Percentiles rank a stretch among this genome's conserved stretches.
Evolutionary conservation across 305 asterid species (phyloP).

Genomic region (Striga hermonthica): DNA sequence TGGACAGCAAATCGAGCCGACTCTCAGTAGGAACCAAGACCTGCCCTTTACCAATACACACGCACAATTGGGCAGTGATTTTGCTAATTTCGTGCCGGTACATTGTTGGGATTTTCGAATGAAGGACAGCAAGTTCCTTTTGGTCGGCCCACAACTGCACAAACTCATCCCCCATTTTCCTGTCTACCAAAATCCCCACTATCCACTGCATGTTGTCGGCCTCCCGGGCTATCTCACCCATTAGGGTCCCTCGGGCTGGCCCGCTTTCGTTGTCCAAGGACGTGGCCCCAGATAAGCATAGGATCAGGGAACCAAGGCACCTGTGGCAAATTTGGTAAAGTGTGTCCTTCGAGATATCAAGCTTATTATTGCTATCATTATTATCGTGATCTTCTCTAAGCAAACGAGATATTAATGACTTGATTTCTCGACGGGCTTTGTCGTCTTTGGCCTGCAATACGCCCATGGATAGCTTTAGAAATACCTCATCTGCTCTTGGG

Average conservation of each 20-base stretch:
- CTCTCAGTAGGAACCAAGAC: conserved; percentile 66
- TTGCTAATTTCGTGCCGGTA: conserved; percentile 80
- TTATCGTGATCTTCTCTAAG: conserved; percentile 47
- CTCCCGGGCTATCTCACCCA: conserved; percentile 78
- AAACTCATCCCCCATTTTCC: conserved; percentile 77
- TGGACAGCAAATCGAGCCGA: conserved; percentile 54
- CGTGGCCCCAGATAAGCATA: conserved; percentile 63
- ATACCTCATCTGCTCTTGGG: conserved; percentile 60
- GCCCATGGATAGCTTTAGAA: conserved; percentile 54
- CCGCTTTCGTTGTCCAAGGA: conserved; percentile 55
- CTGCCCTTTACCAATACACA: conserved; percentile 73
- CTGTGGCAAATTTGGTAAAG: conserved; percentile 70
- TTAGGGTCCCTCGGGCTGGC: conserved; percentile 69
- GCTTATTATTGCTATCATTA: conserved; percentile 22
- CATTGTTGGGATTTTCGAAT: conserved; percentile 73
- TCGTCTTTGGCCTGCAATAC: conserved; percentile 78
- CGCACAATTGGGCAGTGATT: conserved; percentile 78
- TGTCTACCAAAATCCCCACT: conserved; percentile 57
- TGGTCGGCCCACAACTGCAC: conserved; percentile 85
- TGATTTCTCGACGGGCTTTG: conserved; percentile 76
- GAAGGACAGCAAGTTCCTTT: conserved; percentile 74
- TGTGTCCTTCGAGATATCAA: conserved; percentile 61
- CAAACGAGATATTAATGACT: conserved; percentile 50
- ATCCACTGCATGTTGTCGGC: conserved; percentile 93
- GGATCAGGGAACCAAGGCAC: conserved; percentile 67